Evolutionary conservation across 2,329 filamentous ascomycete genomes (phyloP).

Genomic region (Talaromyces sp.): DNA sequence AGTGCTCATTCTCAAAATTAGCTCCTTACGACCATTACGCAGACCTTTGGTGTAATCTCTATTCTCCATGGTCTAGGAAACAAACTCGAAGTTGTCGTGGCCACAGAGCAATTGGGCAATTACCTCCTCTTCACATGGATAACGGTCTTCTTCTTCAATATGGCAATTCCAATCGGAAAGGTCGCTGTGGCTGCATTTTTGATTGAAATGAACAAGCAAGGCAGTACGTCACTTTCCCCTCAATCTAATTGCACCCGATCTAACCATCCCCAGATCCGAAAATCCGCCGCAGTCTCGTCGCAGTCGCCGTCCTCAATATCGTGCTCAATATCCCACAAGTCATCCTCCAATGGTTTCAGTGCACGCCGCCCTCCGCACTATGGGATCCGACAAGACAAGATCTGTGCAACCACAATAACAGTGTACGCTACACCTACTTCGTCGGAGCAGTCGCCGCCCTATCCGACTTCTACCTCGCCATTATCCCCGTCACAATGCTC

Average conservation of each 20-base stretch:
- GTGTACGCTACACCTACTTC: slow-evolving; percentile 25
- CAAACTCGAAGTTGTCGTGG: slow-evolving; percentile 11
- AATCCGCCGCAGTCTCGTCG: slow-evolving; percentile 20
- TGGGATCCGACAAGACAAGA: slow-evolving; percentile 20
- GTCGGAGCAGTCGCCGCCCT: slow-evolving; percentile 20
- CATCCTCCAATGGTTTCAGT: slow-evolving; percentile 23
- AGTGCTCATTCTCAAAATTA: slow-evolving; percentile 1
- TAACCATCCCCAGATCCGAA: slow-evolving; percentile 15
- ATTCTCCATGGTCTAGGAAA: slow-evolving; percentile 26
- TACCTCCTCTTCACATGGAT: slow-evolving; percentile 26
- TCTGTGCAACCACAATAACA: slow-evolving; percentile 18
- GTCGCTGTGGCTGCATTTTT: slow-evolving; percentile 24
- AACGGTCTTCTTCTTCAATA: slow-evolving; percentile 26
- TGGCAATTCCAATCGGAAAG: slow-evolving; percentile 25
- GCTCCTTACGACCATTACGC: slow-evolving; percentile 20
- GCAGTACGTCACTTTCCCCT: slow-evolving; percentile 13
- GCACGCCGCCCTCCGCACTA: slow-evolving; percentile 17
- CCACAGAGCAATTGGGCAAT: slow-evolving; percentile 17
- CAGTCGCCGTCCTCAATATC: slow-evolving; percentile 19
- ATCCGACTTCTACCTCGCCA: slow-evolving; percentile 24
- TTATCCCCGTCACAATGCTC: slow-evolving; percentile 23
- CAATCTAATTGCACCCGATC: not conserved
- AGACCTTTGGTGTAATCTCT: slow-evolving; percentile 19
- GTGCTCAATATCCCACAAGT: slow-evolving; percentile 22
- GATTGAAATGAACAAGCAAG: slow-evolving; percentile 25